phyloP scores from a whole-genome alignment of 345 rosid genomes.

The sweet orange (Citrus sinensis) region DNA sequence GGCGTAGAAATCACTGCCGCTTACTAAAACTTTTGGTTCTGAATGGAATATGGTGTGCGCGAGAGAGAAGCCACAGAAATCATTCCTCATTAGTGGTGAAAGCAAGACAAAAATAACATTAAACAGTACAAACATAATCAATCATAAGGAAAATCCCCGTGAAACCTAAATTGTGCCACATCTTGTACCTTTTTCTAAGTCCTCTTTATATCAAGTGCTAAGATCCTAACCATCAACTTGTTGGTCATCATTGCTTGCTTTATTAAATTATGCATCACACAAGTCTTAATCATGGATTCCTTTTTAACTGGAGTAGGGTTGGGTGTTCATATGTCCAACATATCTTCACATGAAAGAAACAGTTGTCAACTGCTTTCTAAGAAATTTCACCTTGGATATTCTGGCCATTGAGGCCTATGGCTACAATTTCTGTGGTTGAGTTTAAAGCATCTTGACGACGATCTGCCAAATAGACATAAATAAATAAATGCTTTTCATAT shows the following conservation, averaged over 20 bases:
- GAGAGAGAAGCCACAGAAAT: neutral
- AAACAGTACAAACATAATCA: neutral
- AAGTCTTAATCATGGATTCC: neutral
- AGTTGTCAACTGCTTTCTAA: neutral
- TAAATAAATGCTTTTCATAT: neutral
- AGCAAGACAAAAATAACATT: neutral
- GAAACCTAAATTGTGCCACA: neutral
- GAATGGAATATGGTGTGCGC: conserved; percentile 10
- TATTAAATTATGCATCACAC: neutral
- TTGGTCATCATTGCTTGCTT: neutral
- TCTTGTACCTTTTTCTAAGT: neutral
- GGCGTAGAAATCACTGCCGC: conserved; percentile 92
- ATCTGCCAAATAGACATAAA: conserved; percentile 38
- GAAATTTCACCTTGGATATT: conserved; percentile 48
- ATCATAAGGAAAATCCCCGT: neutral
- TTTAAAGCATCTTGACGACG: conserved; percentile 54
- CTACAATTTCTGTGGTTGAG: conserved; percentile 57
- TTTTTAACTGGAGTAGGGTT: neutral
- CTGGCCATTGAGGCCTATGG: conserved; percentile 41
- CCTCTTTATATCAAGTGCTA: neutral
- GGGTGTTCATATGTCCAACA: neutral
- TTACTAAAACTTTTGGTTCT: conserved; percentile 72
- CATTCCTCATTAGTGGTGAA: neutral
- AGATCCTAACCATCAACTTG: neutral
- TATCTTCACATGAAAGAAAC: neutral